Conservation (phyloP, 2,329 filamentous ascomycete species). For the Plenodomus biglobosus region DNA sequence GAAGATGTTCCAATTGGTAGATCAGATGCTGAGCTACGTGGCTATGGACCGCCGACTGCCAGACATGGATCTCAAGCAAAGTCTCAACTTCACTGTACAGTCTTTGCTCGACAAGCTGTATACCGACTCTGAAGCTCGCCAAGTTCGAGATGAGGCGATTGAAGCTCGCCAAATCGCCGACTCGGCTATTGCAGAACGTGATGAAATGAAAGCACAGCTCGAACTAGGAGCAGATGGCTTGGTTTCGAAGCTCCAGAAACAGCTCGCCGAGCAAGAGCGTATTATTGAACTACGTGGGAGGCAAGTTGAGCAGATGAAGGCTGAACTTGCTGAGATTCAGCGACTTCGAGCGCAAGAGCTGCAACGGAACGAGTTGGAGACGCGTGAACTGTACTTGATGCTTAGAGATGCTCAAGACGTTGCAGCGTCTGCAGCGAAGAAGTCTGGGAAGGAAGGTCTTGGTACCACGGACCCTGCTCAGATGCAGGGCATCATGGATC, state of each 20-base stretch:
- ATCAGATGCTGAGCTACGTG: slow-evolving; percentile 98
- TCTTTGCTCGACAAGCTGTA: slow-evolving; percentile 92
- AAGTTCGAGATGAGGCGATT: slow-evolving; percentile 86
- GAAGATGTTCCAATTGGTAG: slow-evolving; percentile 95
- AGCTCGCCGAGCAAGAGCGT: slow-evolving; percentile 87
- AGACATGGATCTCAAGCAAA: slow-evolving; percentile 97
- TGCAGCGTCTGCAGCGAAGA: slow-evolving; percentile 81
- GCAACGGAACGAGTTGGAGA: slow-evolving; percentile 93
- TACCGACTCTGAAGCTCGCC: slow-evolving; percentile 91
- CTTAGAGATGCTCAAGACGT: slow-evolving; percentile 95
- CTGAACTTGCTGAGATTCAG: slow-evolving; percentile 84
- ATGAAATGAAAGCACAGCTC: slow-evolving; percentile 87
- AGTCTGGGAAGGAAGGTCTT: slow-evolving; percentile 54
- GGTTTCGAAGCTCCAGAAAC: slow-evolving; percentile 87
- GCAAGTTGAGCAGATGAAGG: slow-evolving; percentile 84
- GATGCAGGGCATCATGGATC: slow-evolving; percentile 90
- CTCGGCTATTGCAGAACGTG: slow-evolving; percentile 91
- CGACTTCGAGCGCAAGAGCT: slow-evolving; percentile 84
- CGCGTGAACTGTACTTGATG: slow-evolving; percentile 96
- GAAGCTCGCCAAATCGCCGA: slow-evolving; percentile 92
- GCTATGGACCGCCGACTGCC: slow-evolving; percentile 95
- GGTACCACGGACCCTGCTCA: slow-evolving; percentile 68
- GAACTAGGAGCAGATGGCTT: slow-evolving; percentile 91
- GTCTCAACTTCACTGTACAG: slow-evolving; percentile 95
- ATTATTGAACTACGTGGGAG: slow-evolving; percentile 87